Evolutionary conservation across 192 early-diverging fungal species (phyloP), one percentile per base, ranked within the genome.

Genomic region (Backusella macrospora): DNA sequence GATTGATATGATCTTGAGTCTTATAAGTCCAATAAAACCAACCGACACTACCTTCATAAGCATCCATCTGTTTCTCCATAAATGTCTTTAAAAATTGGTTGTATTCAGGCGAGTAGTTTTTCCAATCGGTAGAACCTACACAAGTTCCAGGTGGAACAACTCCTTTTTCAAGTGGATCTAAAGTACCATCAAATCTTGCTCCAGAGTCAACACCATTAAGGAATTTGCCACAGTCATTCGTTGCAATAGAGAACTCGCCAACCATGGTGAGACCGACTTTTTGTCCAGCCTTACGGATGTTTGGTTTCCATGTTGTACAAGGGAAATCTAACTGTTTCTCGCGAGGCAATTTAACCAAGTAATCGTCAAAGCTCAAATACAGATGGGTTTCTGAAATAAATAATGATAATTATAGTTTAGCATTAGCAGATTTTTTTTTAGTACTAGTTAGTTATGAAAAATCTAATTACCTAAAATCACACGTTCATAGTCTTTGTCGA

Each of bases 11-110:
- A 34, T 81, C 65, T 47, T 92, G 90, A 1, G 91, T 89, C 62
- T 88, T 89, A 75, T 90, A 92, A 76, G 88, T 91, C 91, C 91
- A 92, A 52, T 83, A 91, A 71, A 89, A 89, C 90, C 91, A 92
- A 0, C 90, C 91, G 34, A 81, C 71, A 4, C 86, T 75, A 18
- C 66, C 16, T 65, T 91, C 89, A 73, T 87, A 93, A 0, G 92
- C 80, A 75, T 90, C 86, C 71, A 91, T 59, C 59, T 93, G 92
- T 0, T 85, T 83, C 52, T 80, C 76, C 42, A 86, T 83, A 73
- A 89, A 90, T 37, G 70, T 74, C 8, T 65, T 71, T 63, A 89
- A 68, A 62, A 86, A 86, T 1, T 74, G 38, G 13, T 84, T 85
- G 65, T 87, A 88, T 6, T 79, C 76, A 6, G 49, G 6, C 21